Base-by-base conservation (phyloP, 2,329 filamentous ascomycete genomes). In the Camptophora hylomeconis region DNA sequence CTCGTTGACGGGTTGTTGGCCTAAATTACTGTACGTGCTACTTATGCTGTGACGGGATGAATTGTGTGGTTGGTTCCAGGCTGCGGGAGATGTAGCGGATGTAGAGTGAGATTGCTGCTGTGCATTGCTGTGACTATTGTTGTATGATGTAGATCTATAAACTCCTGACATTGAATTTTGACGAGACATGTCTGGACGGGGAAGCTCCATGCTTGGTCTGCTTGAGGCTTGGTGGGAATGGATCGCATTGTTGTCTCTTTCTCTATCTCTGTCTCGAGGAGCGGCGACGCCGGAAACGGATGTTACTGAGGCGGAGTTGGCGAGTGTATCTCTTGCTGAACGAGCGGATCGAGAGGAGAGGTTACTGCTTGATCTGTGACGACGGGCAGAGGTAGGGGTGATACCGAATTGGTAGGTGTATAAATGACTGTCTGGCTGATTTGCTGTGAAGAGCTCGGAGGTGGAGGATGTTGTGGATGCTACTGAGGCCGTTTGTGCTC, bases 401-500 rank as follows among this genome's bases (percentile, higher is more conserved):
- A 56, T 58, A 45, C 34, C 56, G 44, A 42, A 48, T 49, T 39
- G 60, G 53, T n/a, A 52, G 43, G 2, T 54, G 31, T 37, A 38
- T n/a, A n/a, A n/a, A n/a, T n/a, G n/a, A n/a, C n/a, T n/a, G n/a
- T n/a, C 23, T 13, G 22, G 5, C 7, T 26, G 22, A 11, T 23
- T 24, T 11, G 29, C 13, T 24, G 28, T 20, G 33, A 64, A 49
- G 10, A 56, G 57, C 26, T 58, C 60, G 3, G 67, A 70, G 20
- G 63, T 61, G 7, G 67, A 67, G n/a, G 67, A 70, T 7, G 66
- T 46, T 5, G 68, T 75, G 6, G 69, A 74, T 26, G 69, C 69
- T 16, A 74, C 70, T 1, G 69, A 74, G 5, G 69, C 67, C 6
- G 71, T 71, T 47, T 72, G 71, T 14, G 72, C 69, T 34, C 86